Evolutionary conservation across 257 asterid genomes (phyloP), one percentile per base, ranked within the genome.

Genomic region (Forsythia viridissima): DNA sequence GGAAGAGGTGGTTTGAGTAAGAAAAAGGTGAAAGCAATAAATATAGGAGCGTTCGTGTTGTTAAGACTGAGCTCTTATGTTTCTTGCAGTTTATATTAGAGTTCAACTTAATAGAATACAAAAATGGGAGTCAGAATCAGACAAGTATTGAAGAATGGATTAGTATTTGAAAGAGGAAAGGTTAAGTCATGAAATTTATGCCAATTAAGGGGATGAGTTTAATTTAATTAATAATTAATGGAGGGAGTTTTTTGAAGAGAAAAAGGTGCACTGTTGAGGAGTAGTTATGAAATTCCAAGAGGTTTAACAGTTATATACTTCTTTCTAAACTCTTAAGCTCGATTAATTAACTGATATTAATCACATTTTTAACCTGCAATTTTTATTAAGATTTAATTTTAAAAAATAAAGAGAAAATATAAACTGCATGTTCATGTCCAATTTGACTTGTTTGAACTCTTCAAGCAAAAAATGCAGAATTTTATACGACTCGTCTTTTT

Each of bases 251-350:
- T 76, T 75, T 61, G 48, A 55, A 37, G 48, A 59, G 72, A 57
- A 69, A 30, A 67, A 75, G 80, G 75, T 51, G 77, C 40, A 74
- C 71, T 76, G 89, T 85, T 88, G 88, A 85, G 82, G 80, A 86
- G 85, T 80, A 80, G 88, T 82, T 84, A 80, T 85, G 87, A 40
- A 76, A 79, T 71, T 65, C 48, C 42, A 70, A 74, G 82, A 80
- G 51, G 74, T 68, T 20, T 70, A 71, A 20, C 67, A 70, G 80
- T 76, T 71, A 65, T 75, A 42, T n/a, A n/a, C 36, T 41, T 68
- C 11, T 13, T 39, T 59, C 63, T 63, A 30, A 39, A 68, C 37
- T 39, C 38, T 30, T 59, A 24, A 61, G 20, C 67, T 59, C 36
- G 37, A 8, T 20, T 74, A 40, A 15, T 41, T 74, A 20, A 30